phyloP scores from a whole-genome alignment of 805 yeast genomes.

The Pichia exigua region DNA sequence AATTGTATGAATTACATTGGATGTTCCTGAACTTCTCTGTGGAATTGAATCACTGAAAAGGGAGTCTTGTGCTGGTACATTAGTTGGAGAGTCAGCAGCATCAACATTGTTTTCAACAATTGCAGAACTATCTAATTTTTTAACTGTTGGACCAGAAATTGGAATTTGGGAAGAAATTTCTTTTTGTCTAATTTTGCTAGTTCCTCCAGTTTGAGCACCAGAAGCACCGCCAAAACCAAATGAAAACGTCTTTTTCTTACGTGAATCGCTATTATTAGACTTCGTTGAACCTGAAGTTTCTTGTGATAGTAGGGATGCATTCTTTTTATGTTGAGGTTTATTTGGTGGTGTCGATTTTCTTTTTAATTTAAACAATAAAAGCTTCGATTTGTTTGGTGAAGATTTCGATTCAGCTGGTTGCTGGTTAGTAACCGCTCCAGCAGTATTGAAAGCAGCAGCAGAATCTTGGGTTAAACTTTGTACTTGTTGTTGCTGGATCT shows the following conservation, averaged over 20 bases:
- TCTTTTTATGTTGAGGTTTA: neutral
- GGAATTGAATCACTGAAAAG: neutral
- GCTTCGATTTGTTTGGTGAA: conserved; percentile 1
- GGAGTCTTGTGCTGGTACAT: neutral
- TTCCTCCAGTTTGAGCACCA: neutral
- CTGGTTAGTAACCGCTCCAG: neutral
- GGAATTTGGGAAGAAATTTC: neutral
- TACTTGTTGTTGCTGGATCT: neutral
- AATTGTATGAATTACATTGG: neutral
- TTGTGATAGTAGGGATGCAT: conserved; percentile 6
- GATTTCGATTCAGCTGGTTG: neutral
- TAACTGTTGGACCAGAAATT: neutral
- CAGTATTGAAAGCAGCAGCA: neutral
- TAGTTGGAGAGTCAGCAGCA: neutral
- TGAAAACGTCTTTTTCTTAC: neutral
- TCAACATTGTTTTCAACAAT: too few species aligned
- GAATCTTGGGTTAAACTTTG: too few species aligned
- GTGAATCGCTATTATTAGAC: neutral
- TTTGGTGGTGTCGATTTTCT: neutral
- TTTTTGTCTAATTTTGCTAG: neutral
- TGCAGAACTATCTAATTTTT: too few species aligned
- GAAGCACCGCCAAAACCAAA: neutral
- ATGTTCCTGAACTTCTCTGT: neutral
- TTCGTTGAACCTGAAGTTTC: neutral
- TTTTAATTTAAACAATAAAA: conserved; percentile 7